Evolutionary conservation across 306 rosid species (phyloP), one percentile per base, ranked within the genome.

Genomic region (Myrica gale): DNA sequence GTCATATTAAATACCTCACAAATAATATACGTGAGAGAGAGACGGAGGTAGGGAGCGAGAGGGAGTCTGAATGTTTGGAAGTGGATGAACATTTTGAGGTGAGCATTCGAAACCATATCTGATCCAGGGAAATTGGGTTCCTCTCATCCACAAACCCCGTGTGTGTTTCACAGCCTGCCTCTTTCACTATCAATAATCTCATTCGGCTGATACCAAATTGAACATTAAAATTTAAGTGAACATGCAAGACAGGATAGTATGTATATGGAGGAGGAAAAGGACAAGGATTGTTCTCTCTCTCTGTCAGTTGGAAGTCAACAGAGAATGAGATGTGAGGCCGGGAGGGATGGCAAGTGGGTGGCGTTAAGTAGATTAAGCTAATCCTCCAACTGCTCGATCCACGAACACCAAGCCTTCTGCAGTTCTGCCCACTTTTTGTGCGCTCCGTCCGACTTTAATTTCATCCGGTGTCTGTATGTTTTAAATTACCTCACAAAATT

Each of bases 31-130:
- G 63, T 17, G 71, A 71, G 4, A 62, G 72, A 69, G 78, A 46
- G 8, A 32, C 20, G 71, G 76, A 48, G 54, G 1, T 50, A 76
- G 51, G 57, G 73, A 69, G 80, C 50, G 7, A 39, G n/a, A 78
- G 73, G 52, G 37, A 2, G 72, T 76, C 45, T 72, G 37, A 48
- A 74, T 11, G 21, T 72, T 74, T 42, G 41, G 53, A 78, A 86
- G 88, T 88, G 96, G 92, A 90, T 90, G 89, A 89, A 91, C 88
- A 79, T 83, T 89, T 81, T 87, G 89, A 89, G 93, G 93, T 87
- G 87, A 81, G 91, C 1, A 88, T 76, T 88, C 16, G 82, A 85
- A 82, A 53, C 88, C 82, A 85, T 83, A 89, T 87, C 93, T 72
- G 80, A 89, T 89, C 37, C 88, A 83, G 83, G 77, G 57, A 72